These are phyloP conservation scores for Ambrosiella cleistominuta DNA, from an alignment of 2,329 filamentous ascomycete genomes.

Conservation along the genomic window DNA sequence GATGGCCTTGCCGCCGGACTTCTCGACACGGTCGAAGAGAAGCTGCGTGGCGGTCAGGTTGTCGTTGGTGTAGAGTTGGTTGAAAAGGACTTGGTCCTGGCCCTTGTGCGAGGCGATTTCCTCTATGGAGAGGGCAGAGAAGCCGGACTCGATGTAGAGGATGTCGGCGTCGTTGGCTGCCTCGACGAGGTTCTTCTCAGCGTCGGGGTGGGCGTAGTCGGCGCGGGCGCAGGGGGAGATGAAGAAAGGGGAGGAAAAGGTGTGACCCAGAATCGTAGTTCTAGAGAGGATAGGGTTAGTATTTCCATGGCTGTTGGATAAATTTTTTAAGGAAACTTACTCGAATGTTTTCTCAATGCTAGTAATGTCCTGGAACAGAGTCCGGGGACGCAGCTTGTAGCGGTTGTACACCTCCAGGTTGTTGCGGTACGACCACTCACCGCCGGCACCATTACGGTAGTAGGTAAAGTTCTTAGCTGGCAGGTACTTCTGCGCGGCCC, in stretches of 20 bases:
- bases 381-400: constrained; percentile 26
- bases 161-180: constrained; percentile 28
- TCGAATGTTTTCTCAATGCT: constrained; percentile 21
- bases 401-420: constrained; percentile 32
- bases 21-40: constrained; percentile 19
- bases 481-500: constrained; percentile 27
- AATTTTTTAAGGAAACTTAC: constrained; percentile 15
- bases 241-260: constrained; percentile 31
- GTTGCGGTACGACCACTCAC: constrained; percentile 34
- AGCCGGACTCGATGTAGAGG: constrained; percentile 25
- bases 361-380: constrained; percentile 22
- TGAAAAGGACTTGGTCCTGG: constrained; percentile 15
- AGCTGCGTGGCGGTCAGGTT: constrained; percentile 21
- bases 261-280: constrained; percentile 28
- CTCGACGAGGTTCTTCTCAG: constrained; percentile 30
- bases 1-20: constrained; percentile 22
- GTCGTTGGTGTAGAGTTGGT: constrained; percentile 19
- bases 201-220: constrained; percentile 26
- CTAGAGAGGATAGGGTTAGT: constrained; percentile 15
- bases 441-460: constrained; percentile 31
- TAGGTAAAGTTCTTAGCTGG: constrained; percentile 27
- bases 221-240: constrained; percentile 30
- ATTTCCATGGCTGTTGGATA: constrained; percentile 3
- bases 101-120: constrained; percentile 19
- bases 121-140: constrained; percentile 21